Conservation (phyloP, 805 yeast genomes). For the Ogataea chonburiensis region DNA sequence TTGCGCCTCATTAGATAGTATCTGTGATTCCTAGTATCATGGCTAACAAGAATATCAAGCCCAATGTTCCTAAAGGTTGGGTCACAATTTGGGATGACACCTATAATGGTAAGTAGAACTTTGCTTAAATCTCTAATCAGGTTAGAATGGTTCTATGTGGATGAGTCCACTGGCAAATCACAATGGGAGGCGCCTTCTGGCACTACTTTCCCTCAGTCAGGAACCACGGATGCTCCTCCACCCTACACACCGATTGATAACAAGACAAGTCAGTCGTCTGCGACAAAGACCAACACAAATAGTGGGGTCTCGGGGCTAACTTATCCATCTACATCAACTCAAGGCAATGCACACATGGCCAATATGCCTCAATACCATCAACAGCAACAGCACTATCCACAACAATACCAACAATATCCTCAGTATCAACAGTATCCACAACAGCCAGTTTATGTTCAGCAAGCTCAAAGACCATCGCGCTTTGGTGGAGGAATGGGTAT, state of each 20-base stretch:
- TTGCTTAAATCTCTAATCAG: too few species aligned
- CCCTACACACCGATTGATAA: constrained; percentile 18
- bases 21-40: too few species aligned
- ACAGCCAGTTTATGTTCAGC: constrained; percentile 22
- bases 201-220: constrained; percentile 39
- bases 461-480: constrained; percentile 17
- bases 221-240: constrained; percentile 38
- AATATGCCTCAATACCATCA: constrained; percentile 18
- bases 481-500: constrained; percentile 26
- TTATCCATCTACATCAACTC: constrained; percentile 3
- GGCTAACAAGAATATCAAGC: constrained; percentile 28
- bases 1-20: too few species aligned
- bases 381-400: constrained; percentile 19
- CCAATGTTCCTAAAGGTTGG: constrained; percentile 49
- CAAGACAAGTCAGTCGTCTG: constrained; percentile 7
- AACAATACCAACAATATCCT: constrained; percentile 18
- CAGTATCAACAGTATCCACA: constrained; percentile 18
- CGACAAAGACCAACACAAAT: constrained; percentile 4
- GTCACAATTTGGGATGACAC: constrained; percentile 69
- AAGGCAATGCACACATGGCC: constrained; percentile 6
- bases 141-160: constrained; percentile 74
- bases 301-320: constrained; percentile 8
- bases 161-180: constrained; percentile 65
- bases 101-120: constrained; percentile 43
- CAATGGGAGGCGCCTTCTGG: constrained; percentile 89